These are phyloP conservation scores for Colletotrichum incanum DNA, from an alignment of 2,329 filamentous ascomycete genomes.

Conservation along the genomic window DNA sequence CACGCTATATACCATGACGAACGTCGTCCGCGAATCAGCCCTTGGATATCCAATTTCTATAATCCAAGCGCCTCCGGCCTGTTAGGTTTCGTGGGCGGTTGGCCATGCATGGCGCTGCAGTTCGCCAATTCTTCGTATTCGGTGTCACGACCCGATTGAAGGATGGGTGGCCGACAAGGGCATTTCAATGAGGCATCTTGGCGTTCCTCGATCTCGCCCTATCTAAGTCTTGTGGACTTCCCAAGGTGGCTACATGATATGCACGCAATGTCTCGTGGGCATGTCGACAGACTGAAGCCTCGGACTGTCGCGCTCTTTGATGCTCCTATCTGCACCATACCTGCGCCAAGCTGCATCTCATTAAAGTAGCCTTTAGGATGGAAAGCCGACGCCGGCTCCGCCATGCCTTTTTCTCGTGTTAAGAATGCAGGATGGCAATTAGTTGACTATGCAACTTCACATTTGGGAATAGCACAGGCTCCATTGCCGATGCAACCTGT, in stretches of 20 bases:
- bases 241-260: not conserved
- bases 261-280: constrained; percentile 7
- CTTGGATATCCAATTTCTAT: not conserved
- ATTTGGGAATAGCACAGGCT: constrained; percentile 3
- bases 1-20: constrained; percentile 8
- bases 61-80: constrained; percentile 7
- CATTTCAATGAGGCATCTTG: constrained; percentile 13
- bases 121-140: constrained; percentile 25
- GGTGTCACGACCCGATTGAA: constrained; percentile 20
- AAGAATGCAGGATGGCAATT: not conserved
- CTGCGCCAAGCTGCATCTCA: not conserved
- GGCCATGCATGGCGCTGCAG: constrained; percentile 19
- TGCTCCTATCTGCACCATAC: constrained; percentile 9
- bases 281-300: not conserved
- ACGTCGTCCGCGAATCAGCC: constrained; percentile 2
- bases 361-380: not conserved
- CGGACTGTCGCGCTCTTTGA: not conserved
- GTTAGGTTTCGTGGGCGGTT: constrained; percentile 12
- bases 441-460: constrained; percentile 10
- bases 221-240: not conserved
- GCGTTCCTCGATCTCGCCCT: not conserved
- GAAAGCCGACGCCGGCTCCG: constrained; percentile 3
- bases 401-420: constrained; percentile 18
- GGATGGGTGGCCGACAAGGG: constrained; percentile 25
- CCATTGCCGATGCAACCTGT: constrained; percentile 25